Percentiles rank a stretch among this genome's conserved stretches.
These are phyloP conservation scores for Nakazawaea holstii DNA, from an alignment of 805 yeast species.

Conservation along the genomic window DNA sequence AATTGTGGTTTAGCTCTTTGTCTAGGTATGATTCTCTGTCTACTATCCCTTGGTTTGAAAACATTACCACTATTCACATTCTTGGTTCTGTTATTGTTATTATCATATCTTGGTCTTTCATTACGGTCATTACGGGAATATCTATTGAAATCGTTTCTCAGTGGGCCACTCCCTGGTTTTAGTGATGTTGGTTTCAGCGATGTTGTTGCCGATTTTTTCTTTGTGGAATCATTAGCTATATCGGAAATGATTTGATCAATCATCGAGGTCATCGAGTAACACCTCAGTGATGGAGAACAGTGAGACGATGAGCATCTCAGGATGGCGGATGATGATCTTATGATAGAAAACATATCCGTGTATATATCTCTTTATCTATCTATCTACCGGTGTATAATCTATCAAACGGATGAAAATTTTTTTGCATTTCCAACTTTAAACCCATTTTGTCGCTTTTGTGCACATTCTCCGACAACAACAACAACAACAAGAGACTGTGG, in stretches of 20 bases:
- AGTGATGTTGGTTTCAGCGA: background rate
- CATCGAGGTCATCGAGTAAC: background rate
- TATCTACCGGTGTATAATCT: too few relatives aligned
- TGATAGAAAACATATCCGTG: too few relatives aligned
- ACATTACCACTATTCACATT: background rate
- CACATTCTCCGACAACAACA: too few relatives aligned
- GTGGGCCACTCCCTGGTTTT: background rate
- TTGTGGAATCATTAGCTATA: slow-evolving; percentile 1
- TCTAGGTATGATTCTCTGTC: too few relatives aligned
- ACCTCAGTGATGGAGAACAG: background rate
- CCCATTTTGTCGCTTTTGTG: too few relatives aligned
- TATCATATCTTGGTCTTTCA: background rate
- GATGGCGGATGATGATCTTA: too few relatives aligned
- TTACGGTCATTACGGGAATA: background rate
- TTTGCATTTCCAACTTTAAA: too few relatives aligned
- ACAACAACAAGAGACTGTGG: too few relatives aligned
- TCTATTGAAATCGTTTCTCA: background rate
- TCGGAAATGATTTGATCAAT: slow-evolving; percentile 5
- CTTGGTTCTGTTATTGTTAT: background rate
- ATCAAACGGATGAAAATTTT: too few relatives aligned
- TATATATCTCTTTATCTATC: too few relatives aligned
- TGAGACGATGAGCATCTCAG: background rate
- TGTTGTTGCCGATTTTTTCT: background rate
- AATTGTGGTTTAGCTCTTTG: background rate
- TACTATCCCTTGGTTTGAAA: background rate